Conservation (phyloP, 2,329 filamentous ascomycete genomes). For the Fusarium falciforme region DNA sequence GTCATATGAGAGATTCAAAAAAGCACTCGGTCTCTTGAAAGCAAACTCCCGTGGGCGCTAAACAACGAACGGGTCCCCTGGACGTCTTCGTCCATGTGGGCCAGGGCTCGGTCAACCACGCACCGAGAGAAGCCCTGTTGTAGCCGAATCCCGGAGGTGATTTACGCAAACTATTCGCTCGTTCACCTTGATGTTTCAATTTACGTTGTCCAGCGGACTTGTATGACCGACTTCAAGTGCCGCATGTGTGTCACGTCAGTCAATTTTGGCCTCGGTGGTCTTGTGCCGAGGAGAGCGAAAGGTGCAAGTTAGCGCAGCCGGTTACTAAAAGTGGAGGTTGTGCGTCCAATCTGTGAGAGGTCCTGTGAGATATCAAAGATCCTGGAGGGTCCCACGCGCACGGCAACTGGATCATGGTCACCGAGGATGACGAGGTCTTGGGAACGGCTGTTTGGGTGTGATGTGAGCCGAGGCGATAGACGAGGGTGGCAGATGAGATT, state of each 20-base stretch:
- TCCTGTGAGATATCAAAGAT: constrained; percentile 12
- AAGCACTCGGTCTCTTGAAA: neutral
- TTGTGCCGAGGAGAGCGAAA: constrained; percentile 32
- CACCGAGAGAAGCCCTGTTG: constrained; percentile 21
- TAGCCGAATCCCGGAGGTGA: constrained; percentile 36
- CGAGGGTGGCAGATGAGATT: neutral
- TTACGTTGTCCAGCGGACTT: constrained; percentile 25
- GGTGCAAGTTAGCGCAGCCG: constrained; percentile 27
- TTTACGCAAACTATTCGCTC: constrained; percentile 27
- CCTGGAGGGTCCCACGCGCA: constrained; percentile 1
- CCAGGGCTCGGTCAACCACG: constrained; percentile 25
- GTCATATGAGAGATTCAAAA: neutral
- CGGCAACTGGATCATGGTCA: constrained; percentile 29
- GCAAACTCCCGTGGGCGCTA: neutral
- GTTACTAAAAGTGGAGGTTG: constrained; percentile 34
- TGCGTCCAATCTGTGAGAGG: constrained; percentile 3
- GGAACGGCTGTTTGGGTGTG: constrained; percentile 20
- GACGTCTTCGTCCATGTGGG: constrained; percentile 29
- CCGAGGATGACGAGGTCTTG: constrained; percentile 32
- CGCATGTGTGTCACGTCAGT: neutral
- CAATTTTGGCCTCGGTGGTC: constrained; percentile 32
- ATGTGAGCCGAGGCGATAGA: constrained; percentile 1
- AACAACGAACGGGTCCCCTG: constrained; percentile 3
- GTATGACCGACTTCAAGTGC: constrained; percentile 15
- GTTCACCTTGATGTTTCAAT: constrained; percentile 24